phyloP scores from a whole-genome alignment of 495 filamentous ascomycete genomes.

The Opeltia flavorubescens region DNA sequence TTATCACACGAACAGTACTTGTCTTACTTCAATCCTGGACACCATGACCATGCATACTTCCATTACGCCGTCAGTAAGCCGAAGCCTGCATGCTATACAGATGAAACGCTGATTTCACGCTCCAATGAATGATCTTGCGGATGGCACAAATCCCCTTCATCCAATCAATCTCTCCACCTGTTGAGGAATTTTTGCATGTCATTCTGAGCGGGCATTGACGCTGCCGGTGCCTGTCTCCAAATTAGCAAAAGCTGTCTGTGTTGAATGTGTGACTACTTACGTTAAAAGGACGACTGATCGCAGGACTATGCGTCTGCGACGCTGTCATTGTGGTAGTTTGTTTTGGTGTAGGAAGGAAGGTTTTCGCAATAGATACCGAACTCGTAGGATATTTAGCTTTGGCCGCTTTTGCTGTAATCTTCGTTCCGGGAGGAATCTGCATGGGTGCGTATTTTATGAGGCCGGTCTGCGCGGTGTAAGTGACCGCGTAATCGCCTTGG shows the following conservation, averaged over 20 bases:
- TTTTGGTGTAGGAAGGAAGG: constrained; percentile 39
- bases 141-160: not conserved
- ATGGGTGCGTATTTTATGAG: constrained; percentile 57
- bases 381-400: constrained; percentile 50
- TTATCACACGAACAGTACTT: not conserved
- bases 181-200: constrained; percentile 45
- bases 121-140: not conserved
- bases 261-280: not conserved
- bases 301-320: constrained; percentile 47
- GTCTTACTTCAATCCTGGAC: not conserved
- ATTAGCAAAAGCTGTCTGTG: constrained; percentile 6
- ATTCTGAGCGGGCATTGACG: constrained; percentile 28
- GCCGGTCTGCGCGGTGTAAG: constrained; percentile 51
- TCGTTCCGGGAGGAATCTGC: constrained; percentile 50
- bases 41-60: not conserved
- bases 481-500: constrained; percentile 28
- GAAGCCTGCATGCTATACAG: not conserved
- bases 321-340: constrained; percentile 48
- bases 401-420: constrained; percentile 43
- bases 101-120: no score
- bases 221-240: constrained; percentile 26
- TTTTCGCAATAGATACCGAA: constrained; percentile 41
- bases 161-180: constrained; percentile 42
- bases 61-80: not conserved
- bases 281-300: constrained; percentile 24